Evolutionary conservation across 306 rosid species (phyloP).

Genomic region (Cucurbita maxima): DNA sequence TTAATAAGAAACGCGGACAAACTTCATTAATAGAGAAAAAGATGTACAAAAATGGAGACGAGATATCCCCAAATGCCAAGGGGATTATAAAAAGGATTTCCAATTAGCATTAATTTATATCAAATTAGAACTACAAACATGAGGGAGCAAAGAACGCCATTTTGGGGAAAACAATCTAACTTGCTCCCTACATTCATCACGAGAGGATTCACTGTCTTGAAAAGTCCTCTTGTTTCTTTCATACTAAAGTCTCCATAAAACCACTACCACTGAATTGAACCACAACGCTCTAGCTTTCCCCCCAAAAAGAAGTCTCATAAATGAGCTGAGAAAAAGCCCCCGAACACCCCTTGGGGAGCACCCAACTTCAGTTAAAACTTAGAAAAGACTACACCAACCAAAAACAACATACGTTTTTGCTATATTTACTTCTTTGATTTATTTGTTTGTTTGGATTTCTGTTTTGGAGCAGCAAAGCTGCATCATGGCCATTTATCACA

Average conservation of each 20-base stretch:
- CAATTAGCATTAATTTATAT: neutral
- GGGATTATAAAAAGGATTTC: neutral
- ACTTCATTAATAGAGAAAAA: neutral
- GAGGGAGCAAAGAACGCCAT: neutral
- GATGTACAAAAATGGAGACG: neutral
- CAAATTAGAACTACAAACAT: neutral
- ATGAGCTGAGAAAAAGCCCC: neutral
- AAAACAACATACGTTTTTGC: neutral
- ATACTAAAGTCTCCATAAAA: neutral
- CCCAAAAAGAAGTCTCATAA: neutral
- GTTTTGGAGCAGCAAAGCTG: slow-evolving; percentile 52
- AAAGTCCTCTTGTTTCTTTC: neutral
- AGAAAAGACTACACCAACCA: neutral
- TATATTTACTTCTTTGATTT: neutral
- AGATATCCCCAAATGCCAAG: neutral
- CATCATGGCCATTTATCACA: slow-evolving; percentile 84
- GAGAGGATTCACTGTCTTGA: neutral
- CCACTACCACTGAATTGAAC: neutral
- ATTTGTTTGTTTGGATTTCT: slow-evolving; percentile 1
- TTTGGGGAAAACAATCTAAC: neutral
- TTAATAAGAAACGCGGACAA: neutral
- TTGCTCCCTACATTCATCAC: neutral
- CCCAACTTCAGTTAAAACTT: neutral
- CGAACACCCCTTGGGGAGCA: neutral
- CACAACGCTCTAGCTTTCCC: neutral